Evolutionary conservation across 2,329 filamentous ascomycete species (phyloP), one percentile per base, ranked within the genome.

Genomic region (Aspergillus aculeatinus): DNA sequence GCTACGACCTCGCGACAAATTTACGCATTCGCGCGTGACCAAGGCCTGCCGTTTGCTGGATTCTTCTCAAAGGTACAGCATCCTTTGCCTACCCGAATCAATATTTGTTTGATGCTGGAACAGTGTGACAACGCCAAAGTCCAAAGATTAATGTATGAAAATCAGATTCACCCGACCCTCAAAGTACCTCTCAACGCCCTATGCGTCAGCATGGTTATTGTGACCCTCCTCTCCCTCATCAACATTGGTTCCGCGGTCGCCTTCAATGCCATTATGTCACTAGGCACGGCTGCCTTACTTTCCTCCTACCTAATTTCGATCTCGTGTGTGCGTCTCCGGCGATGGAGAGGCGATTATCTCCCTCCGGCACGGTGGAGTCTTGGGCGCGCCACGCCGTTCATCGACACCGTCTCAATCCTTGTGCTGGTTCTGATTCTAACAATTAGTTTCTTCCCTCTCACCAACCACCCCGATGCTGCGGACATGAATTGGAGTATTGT

Each of bases 181-280:
- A 71, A 76, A 39, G 75, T 82, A 33, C 81, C 81, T 0, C 67
- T 79, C 1, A 78, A 77, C 48, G 73, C 80, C 0, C 71, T 77
- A 27, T 63, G 58, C 2, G 51, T 74, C 4, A 74, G 73, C 4
- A 68, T 71, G 35, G 25, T 65, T 1, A 70, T 77, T 60, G 70
- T 65, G 35, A 65, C 67, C 1, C 68, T 81, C 4, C 69, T 83
- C 7, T 77, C 77, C 0, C 69, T 82, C 5, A 83, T 85, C 69
- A 83, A 83, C 68, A 80, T 85, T 48, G 81, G 80, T 23, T 82
- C 79, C 10, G 63, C 74, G 3, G 74, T 78, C 4, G 82, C 82
- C 9, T 82, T 84, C 68, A 81, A 83, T 65, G 80, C 79, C 58
- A 81, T 85, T 57, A 77, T 80, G n/a, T 82, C 80, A 1, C 74